Evolutionary conservation across 2,329 filamentous ascomycete species (phyloP).

Genomic region (Aspergillus calidoustus): DNA sequence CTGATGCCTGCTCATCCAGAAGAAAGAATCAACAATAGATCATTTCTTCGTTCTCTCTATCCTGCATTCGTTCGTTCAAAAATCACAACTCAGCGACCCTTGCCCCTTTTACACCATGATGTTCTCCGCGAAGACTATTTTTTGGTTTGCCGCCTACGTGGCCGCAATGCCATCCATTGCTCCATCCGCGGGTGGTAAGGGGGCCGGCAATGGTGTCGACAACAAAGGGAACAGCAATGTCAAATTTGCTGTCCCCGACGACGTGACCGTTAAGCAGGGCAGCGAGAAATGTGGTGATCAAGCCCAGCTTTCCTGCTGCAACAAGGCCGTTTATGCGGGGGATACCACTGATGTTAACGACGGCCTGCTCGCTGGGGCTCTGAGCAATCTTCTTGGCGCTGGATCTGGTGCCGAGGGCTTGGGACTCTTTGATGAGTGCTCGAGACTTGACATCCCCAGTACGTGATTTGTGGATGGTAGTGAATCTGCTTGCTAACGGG

Average conservation of each 20-base stretch:
- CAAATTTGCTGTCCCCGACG: constrained; percentile 37
- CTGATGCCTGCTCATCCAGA: no score
- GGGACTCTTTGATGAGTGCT: constrained; percentile 48
- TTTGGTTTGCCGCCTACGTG: constrained; percentile 40
- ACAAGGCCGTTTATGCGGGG: constrained; percentile 43
- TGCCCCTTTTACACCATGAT: no score
- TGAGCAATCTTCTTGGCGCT: constrained; percentile 40
- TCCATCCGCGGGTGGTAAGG: constrained; percentile 14
- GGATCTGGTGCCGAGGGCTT: constrained; percentile 40
- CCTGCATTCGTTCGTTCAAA: no score
- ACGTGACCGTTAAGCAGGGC: constrained; percentile 43
- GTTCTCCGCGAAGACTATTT: constrained; percentile 23
- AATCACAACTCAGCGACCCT: no score
- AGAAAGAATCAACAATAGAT: no score
- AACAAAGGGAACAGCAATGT: constrained; percentile 41
- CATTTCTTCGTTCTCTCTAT: no score
- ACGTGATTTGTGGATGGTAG: no score
- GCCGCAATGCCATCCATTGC: constrained; percentile 36
- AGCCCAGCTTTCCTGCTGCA: constrained; percentile 46
- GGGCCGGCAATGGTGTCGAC: constrained; percentile 22
- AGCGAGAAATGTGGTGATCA: constrained; percentile 45
- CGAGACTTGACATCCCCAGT: constrained; percentile 43
- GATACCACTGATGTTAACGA: constrained; percentile 39
- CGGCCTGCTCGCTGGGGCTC: constrained; percentile 39
- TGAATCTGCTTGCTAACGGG: no score